A percentile compares a stretch with the other conserved stretches of the same genome.
Evolutionary conservation across 1,139 yeast genomes (phyloP).

Genomic region (Blastobotrys persicus): DNA sequence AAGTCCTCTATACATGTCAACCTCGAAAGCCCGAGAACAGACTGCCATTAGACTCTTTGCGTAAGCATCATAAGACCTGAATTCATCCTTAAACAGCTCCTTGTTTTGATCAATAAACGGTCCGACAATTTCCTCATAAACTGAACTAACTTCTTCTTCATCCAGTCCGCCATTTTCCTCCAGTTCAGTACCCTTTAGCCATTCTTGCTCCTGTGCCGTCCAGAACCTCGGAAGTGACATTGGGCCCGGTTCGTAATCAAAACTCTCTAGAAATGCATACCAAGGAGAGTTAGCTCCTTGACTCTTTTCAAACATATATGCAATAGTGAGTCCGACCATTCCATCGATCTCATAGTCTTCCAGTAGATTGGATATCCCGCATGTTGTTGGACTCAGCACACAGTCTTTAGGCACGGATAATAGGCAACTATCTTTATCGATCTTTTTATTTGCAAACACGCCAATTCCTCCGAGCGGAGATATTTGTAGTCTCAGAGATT

Average conservation of each 20-base stretch:
- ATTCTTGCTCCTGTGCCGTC: constrained; percentile 48
- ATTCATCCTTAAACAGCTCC: constrained; percentile 25
- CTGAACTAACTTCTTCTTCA: constrained; percentile 52
- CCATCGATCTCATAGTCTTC: constrained; percentile 61
- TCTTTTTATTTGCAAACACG: constrained; percentile 55
- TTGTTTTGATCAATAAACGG: constrained; percentile 33
- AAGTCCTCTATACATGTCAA: constrained; percentile 70
- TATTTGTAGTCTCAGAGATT: constrained; percentile 42
- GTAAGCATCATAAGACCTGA: constrained; percentile 33
- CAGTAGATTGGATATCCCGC: constrained; percentile 66
- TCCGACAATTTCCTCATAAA: constrained; percentile 46
- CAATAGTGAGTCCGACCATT: constrained; percentile 62
- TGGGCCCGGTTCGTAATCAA: constrained; percentile 40
- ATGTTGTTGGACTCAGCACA: constrained; percentile 36
- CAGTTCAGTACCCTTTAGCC: constrained; percentile 64
- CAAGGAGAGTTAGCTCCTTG: constrained; percentile 68
- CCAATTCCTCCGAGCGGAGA: constrained; percentile 71
- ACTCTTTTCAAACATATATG: constrained; percentile 66
- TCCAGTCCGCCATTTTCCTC: constrained; percentile 63
- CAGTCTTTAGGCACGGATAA: constrained; percentile 35
- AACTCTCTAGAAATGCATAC: constrained; percentile 60
- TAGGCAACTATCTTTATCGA: constrained; percentile 36
- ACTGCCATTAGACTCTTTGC: constrained; percentile 42
- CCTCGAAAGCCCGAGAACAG: constrained; percentile 75
- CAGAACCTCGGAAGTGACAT: constrained; percentile 52